A percentile compares a stretch with the other conserved stretches of the same genome.
Evolutionary conservation across 2,329 filamentous ascomycete species (phyloP).

Genomic region (Seiridium unicorne): DNA sequence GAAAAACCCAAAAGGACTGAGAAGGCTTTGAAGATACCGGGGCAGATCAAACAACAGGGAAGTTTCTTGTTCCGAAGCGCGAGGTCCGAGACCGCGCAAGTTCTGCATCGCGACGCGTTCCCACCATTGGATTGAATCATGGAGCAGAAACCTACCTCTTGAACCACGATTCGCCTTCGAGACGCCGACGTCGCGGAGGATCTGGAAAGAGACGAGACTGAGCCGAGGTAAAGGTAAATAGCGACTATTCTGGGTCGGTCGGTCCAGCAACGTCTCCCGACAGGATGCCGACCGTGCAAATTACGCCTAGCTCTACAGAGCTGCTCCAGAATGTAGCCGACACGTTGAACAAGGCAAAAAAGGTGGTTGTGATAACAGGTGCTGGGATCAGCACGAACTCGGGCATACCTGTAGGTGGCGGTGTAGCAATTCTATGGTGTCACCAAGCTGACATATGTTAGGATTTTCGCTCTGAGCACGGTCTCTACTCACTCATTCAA

Average conservation of each 20-base stretch:
- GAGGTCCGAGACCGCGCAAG: too few species aligned
- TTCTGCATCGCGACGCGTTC: neutral
- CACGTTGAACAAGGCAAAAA: constrained; percentile 60
- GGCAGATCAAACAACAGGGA: too few species aligned
- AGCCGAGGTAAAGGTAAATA: too few species aligned
- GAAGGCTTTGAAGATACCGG: neutral
- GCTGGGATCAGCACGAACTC: constrained; percentile 76
- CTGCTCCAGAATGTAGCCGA: constrained; percentile 66
- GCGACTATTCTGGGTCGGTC: too few species aligned
- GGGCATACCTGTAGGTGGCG: constrained; percentile 64
- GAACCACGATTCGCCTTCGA: neutral
- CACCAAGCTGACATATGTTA: constrained; percentile 27
- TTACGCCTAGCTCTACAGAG: constrained; percentile 48
- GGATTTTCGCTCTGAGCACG: constrained; percentile 73
- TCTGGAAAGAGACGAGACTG: neutral
- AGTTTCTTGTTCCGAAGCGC: too few species aligned
- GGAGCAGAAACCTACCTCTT: neutral
- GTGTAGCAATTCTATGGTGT: neutral
- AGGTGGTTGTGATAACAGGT: constrained; percentile 70
- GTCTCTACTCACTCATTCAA: constrained; percentile 71
- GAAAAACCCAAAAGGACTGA: neutral
- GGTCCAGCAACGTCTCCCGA: neutral
- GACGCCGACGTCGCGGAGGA: neutral
- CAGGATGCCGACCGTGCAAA: constrained; percentile 57
- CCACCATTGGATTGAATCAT: neutral